Evolutionary conservation across 208 protist species (phyloP).

Genomic region (Acanthamoeba quina): DNA sequence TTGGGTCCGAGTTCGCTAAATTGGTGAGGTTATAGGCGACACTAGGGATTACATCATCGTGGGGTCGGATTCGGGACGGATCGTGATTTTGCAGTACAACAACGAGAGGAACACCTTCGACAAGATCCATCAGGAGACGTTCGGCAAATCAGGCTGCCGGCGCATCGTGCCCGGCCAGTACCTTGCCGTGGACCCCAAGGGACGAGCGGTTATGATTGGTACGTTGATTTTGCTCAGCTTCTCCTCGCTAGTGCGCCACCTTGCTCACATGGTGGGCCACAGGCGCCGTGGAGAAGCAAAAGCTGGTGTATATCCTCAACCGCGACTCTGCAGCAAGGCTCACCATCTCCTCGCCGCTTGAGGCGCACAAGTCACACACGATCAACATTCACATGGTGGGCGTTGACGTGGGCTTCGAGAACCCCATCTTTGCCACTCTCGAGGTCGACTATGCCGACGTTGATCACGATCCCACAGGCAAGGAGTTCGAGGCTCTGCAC

Average conservation of each 20-base stretch:
- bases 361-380: slow-evolving; percentile 94
- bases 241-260: neutral
- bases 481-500: slow-evolving; percentile 67
- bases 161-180: slow-evolving; percentile 96
- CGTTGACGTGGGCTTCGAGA: slow-evolving; percentile 96
- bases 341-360: slow-evolving; percentile 95
- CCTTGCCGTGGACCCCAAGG: slow-evolving; percentile 96
- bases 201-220: slow-evolving; percentile 97
- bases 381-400: slow-evolving; percentile 91
- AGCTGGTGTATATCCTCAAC: slow-evolving; percentile 96
- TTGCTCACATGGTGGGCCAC: neutral
- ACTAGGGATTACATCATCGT: slow-evolving; percentile 95
- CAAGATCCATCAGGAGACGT: slow-evolving; percentile 96
- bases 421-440: slow-evolving; percentile 95
- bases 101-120: slow-evolving; percentile 92
- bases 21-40: neutral
- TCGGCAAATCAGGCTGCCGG: slow-evolving; percentile 97
- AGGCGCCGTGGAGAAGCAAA: slow-evolving; percentile 95
- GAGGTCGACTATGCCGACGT: slow-evolving; percentile 91
- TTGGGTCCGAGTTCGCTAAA: neutral
- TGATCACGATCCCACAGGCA: slow-evolving; percentile 83
- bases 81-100: slow-evolving; percentile 96
- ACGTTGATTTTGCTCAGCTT: slow-evolving; percentile 1
- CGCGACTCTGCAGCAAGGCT: slow-evolving; percentile 90
- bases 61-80: slow-evolving; percentile 95